Conservation (phyloP, 495 filamentous ascomycete genomes). For the Bathelium albidoporum region DNA sequence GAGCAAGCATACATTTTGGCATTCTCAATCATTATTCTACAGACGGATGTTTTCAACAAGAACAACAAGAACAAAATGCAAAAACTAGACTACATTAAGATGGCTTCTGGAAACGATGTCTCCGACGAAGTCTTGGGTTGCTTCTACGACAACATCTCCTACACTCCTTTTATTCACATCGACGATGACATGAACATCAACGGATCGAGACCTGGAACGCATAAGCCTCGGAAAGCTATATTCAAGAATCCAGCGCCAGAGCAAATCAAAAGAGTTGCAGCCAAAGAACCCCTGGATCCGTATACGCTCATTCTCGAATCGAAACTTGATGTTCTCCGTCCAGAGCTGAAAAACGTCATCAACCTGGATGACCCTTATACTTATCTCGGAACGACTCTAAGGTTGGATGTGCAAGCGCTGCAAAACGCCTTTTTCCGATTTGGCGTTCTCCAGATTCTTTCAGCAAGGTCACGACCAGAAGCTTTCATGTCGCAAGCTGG, state of each 20-base stretch:
- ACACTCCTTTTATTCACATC: slow-evolving; percentile 93
- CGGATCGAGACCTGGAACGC: slow-evolving; percentile 59
- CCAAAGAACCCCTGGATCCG: slow-evolving; percentile 83
- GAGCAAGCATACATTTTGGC: slow-evolving; percentile 97
- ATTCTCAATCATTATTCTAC: slow-evolving; percentile 90
- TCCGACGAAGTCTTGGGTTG: slow-evolving; percentile 87
- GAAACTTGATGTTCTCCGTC: slow-evolving; percentile 69
- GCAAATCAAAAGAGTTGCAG: slow-evolving; percentile 49
- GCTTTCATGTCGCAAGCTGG: slow-evolving; percentile 66
- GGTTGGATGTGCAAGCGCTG: slow-evolving; percentile 63
- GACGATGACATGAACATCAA: slow-evolving; percentile 83
- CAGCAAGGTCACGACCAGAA: slow-evolving; percentile 80
- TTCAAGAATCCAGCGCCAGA: slow-evolving; percentile 62
- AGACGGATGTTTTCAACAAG: slow-evolving; percentile 98
- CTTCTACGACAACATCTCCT: slow-evolving; percentile 96
- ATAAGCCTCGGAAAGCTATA: slow-evolving; percentile 53
- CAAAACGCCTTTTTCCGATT: slow-evolving; percentile 84
- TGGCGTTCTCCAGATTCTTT: slow-evolving; percentile 87
- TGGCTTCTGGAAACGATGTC: slow-evolving; percentile 72
- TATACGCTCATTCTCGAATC: slow-evolving; percentile 88
- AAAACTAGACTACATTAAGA: slow-evolving; percentile 89
- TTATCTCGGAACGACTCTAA: slow-evolving; percentile 65
- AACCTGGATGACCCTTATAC: slow-evolving; percentile 83
- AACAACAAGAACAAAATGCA: slow-evolving; percentile 99
- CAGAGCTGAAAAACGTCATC: slow-evolving; percentile 83